phyloP scores from a whole-genome alignment of 1,284 basidiomycete species.

The Trichosporon coremiiforme region DNA sequence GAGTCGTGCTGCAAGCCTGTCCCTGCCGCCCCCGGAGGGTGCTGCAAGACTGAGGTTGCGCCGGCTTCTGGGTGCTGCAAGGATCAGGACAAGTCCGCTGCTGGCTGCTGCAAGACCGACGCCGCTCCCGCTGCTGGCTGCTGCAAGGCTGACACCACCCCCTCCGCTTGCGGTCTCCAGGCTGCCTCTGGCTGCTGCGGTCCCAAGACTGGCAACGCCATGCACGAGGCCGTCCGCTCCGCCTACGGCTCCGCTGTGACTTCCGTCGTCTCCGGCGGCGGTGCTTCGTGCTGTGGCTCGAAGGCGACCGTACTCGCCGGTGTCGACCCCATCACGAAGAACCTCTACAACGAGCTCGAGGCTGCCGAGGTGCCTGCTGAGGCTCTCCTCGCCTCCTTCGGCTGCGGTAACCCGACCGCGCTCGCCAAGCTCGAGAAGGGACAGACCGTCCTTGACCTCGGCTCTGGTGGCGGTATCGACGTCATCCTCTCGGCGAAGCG shows the following conservation, averaged over 20 bases:
- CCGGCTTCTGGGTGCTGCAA: not conserved
- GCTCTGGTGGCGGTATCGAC: conserved; percentile 63
- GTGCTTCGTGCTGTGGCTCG: conserved; percentile 29
- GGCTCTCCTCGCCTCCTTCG: conserved; percentile 32
- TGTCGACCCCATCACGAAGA: conserved; percentile 32
- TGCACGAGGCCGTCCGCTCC: not conserved
- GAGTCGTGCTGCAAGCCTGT: not conserved
- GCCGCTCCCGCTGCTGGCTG: not conserved
- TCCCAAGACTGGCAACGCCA: not conserved
- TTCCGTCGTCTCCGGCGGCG: not conserved
- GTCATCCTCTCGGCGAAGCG: conserved; percentile 61
- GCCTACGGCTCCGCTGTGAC: not conserved
- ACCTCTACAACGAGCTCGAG: conserved; percentile 29
- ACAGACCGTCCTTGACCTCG: conserved; percentile 63
- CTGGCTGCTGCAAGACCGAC: not conserved
- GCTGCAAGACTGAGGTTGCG: not conserved
- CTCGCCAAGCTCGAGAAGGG: conserved; percentile 54
- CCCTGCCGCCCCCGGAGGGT: too few species aligned
- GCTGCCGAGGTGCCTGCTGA: conserved; percentile 28
- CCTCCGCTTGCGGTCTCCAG: not conserved
- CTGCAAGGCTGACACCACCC: not conserved
- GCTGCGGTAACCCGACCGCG: conserved; percentile 36
- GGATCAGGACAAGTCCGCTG: not conserved
- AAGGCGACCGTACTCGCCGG: conserved; percentile 24
- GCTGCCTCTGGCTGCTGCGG: not conserved